Evolutionary conservation across 257 asterid species (phyloP), one percentile per base, ranked within the genome.

Genomic region (Nicotiana attenuata): DNA sequence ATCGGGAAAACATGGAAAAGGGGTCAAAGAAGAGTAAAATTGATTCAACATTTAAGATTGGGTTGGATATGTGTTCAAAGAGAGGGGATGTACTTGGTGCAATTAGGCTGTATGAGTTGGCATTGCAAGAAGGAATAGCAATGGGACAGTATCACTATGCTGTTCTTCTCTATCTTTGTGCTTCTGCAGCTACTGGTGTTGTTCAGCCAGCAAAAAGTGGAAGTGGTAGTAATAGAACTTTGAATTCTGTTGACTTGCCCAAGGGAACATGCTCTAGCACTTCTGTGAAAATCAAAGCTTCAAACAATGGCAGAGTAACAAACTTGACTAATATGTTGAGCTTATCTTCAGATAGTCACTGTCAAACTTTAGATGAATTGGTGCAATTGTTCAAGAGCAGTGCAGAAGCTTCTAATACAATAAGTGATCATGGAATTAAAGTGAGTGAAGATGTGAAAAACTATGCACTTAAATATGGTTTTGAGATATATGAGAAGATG

Each of bases 151-250:
- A 94, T 78, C 98, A 94, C 86, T 93, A 89, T 88, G 91, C 91
- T 83, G 97, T 91, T 81, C 91, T 94, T 26, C 85, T 94, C 53
- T 94, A 94, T 86, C 97, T 94, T 81, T 94, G 97, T 89, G 90
- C 98, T 28, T 91, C 97, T 83, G 97, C 98, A 8, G 97, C 97
- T 71, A 88, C 92, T 78, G 97, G 97, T 52, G 56, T 90, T 68
- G 91, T 94, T 63, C 97, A 90, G 88, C 95, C 98, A 1, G 98
- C 97, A 0, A 92, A 92, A 81, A 94, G 98, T 63, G 97, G 98
- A 80, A 90, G 88, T 38, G 85, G 83, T 3, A 64, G 83, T 3
- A 67, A 52, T 71, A 90, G 97, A 84, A 88, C 83, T 80, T 81
- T 87, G 89, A 90, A 85, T 83, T 81, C 79, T 20, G 80, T 80